These are phyloP conservation scores for Lasiodiplodia hormozganensis DNA, from an alignment of 2,329 filamentous ascomycete species.

Conservation along the genomic window DNA sequence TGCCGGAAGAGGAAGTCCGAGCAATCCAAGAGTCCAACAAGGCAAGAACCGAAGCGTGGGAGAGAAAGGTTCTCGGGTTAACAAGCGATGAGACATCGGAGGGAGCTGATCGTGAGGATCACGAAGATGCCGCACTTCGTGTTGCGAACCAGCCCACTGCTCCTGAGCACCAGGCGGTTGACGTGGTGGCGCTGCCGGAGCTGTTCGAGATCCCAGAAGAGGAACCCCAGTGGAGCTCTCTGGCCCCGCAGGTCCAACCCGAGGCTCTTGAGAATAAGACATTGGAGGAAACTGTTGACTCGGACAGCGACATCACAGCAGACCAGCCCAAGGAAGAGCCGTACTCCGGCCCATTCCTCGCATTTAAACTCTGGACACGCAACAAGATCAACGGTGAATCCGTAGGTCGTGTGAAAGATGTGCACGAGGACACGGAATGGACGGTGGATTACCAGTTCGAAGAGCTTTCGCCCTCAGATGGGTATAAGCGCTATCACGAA, in stretches of 20 bases:
- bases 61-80: conserved; percentile 64
- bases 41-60: conserved; percentile 71
- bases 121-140: conserved; percentile 36
- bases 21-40: conserved; percentile 74
- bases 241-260: conserved; percentile 19
- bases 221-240: conserved; percentile 11
- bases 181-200: neutral
- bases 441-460: conserved; percentile 68
- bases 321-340: neutral
- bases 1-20: conserved; percentile 74
- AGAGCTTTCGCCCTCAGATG: neutral
- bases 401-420: conserved; percentile 65
- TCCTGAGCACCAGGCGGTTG: neutral
- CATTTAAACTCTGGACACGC: conserved; percentile 73
- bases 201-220: conserved; percentile 18
- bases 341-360: conserved; percentile 50
- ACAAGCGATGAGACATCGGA: conserved; percentile 32
- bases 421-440: conserved; percentile 65
- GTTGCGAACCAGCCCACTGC: neutral
- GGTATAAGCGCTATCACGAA: neutral
- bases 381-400: conserved; percentile 74
- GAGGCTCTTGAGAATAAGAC: conserved; percentile 27
- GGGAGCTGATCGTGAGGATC: conserved; percentile 31
- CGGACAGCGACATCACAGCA: neutral
- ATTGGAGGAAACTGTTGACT: neutral